Base-by-base conservation (phyloP, 352 stramenopile genomes). In the Pythium vanterpoolii region DNA sequence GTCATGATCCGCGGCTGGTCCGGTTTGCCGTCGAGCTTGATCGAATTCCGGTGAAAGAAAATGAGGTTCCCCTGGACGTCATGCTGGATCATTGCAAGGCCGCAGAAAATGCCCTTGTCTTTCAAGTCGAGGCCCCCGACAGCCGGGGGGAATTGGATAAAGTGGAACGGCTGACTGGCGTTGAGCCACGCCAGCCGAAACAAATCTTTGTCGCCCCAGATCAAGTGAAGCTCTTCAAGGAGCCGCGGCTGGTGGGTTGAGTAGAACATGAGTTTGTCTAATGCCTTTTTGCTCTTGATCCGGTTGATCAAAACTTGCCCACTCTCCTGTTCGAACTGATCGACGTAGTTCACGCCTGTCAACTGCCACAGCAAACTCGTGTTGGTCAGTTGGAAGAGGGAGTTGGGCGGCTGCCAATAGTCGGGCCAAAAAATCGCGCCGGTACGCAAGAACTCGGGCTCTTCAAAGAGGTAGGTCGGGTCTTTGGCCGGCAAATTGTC, bases 211-310 rank as follows among this genome's bases (percentile, higher is more conserved):
- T 95, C 86, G 42, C 86, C 86, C 83, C 83, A 95, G 30, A 95
- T 81, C 13, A 95, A 69, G 47, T 89, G 73, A 52, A 95, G 71
- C 38, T 83, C 64, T 58, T 92, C 83, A 23, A 92, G 68, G 38
- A 92, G 43, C 1, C 78, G 71, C 47, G 83, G 80, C 49, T 87
- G 67, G 59, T 89, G 77, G 18, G 77, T 89, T 36, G 80, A 89
- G 50, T 93, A 95, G 56, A 86, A 91, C 83, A 95, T 92, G 49
- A 95, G 78, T 60, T 92, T 90, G 56, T 95, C 77, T 24, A 95
- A 71, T 28, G 83, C 82, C 18, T 66, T 73, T 52, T 84, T 87
- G 65, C 79, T 89, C 42, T 79, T 83, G n/a, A 80, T 65, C 14
- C 83, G 76, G 55, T 95, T 79, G 57, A 95, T 90, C 52, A 93